phyloP scores from a whole-genome alignment of 306 rosid genomes.

The Casuarina cunninghamiana region DNA sequence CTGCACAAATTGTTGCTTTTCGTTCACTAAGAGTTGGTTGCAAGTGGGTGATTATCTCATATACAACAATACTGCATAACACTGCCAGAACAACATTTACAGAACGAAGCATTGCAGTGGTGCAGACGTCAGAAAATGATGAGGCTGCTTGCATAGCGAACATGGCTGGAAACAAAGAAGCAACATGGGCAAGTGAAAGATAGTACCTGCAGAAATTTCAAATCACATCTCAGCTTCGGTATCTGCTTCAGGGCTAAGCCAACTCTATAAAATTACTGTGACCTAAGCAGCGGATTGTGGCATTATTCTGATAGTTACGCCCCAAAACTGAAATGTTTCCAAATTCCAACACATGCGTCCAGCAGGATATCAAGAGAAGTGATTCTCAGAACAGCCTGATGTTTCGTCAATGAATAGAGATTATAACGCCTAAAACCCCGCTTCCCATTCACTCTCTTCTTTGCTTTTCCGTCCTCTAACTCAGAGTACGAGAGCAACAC shows the following conservation, averaged over 20 bases:
- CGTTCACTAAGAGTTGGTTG: conserved; percentile 65
- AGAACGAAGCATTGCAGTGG: conserved; percentile 65
- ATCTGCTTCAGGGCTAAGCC: not conserved
- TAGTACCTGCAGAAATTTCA: conserved; percentile 75
- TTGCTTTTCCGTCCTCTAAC: not conserved
- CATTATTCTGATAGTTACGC: not conserved
- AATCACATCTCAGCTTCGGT: conserved; percentile 34
- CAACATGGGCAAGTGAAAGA: conserved; percentile 91
- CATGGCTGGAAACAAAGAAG: conserved; percentile 84
- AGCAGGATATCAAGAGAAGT: not conserved
- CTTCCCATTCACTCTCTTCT: not conserved
- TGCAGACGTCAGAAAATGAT: conserved; percentile 67
- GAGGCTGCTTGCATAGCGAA: conserved; percentile 36
- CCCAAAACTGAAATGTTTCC: not conserved
- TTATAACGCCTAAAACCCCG: not conserved
- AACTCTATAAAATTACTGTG: not conserved
- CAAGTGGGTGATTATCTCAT: conserved; percentile 67
- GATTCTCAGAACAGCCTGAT: not conserved
- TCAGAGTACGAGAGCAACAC: conserved; percentile 1
- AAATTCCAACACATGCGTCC: not conserved
- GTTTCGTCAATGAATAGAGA: not conserved
- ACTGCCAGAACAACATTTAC: conserved; percentile 66
- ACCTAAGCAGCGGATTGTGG: not conserved
- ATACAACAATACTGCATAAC: conserved; percentile 59
- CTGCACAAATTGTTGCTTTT: conserved; percentile 60